These are phyloP conservation scores for Pestalotiopsis sp. DNA, from an alignment of 2,329 filamentous ascomycete genomes.

Conservation along the genomic window DNA sequence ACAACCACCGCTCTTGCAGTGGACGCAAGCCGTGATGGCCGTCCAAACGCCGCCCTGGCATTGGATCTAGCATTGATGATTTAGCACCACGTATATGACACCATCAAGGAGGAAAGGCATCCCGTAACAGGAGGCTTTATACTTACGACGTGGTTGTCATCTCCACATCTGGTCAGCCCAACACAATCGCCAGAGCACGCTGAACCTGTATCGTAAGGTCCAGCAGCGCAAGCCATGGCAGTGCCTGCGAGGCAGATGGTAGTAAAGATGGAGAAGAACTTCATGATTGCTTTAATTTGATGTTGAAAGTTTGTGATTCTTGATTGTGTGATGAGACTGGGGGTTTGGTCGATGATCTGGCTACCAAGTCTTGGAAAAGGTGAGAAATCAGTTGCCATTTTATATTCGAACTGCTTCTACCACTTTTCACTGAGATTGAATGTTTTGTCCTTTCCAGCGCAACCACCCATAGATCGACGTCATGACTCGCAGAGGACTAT, in stretches of 20 bases:
- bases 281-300: neutral
- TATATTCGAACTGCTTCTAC: neutral
- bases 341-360: neutral
- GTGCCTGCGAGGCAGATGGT: neutral
- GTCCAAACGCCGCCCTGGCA: neutral
- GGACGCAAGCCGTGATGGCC: neutral
- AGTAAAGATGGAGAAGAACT: neutral
- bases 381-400: neutral
- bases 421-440: neutral
- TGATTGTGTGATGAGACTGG: neutral
- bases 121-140: neutral
- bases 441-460: neutral
- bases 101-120: neutral
- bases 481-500: neutral
- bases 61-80: neutral
- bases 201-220: neutral
- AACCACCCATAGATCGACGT: neutral
- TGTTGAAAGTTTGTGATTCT: neutral
- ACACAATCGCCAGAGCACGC: neutral
- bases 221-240: neutral
- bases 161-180: neutral
- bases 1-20: neutral
- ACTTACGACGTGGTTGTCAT: slow-evolving; percentile 1
- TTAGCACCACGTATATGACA: neutral
- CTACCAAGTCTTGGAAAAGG: neutral